Percentiles rank a stretch among this genome's conserved stretches.
phyloP scores from a whole-genome alignment of 495 filamentous ascomycete species.

The Patellaria atrata region DNA sequence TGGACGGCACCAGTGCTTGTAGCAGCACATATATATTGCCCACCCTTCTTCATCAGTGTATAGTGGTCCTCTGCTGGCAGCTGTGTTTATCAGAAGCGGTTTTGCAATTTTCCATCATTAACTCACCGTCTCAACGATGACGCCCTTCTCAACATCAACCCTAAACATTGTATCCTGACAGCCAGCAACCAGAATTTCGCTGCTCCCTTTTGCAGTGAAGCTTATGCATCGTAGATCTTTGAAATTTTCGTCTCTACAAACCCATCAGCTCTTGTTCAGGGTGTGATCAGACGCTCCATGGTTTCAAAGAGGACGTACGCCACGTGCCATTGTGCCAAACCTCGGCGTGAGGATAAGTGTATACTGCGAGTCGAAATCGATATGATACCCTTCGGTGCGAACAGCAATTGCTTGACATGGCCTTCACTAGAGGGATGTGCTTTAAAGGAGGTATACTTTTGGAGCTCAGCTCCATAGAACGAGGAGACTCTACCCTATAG shows the following conservation, averaged over 20 bases:
- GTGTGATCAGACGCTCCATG: neutral
- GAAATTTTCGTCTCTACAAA: constrained; percentile 55
- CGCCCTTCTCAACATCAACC: constrained; percentile 77
- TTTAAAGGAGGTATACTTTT: constrained; percentile 64
- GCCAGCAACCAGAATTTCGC: constrained; percentile 74
- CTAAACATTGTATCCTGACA: constrained; percentile 77
- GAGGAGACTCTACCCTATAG: constrained; percentile 67
- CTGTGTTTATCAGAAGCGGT: constrained; percentile 8
- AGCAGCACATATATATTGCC: constrained; percentile 74
- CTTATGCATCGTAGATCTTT: constrained; percentile 80
- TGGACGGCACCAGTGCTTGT: constrained; percentile 73
- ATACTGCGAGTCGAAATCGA: constrained; percentile 62
- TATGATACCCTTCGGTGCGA: constrained; percentile 76
- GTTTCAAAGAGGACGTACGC: constrained; percentile 30
- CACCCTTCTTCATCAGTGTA: constrained; percentile 77
- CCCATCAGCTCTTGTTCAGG: neutral
- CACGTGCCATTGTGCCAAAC: constrained; percentile 75
- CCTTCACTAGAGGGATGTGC: constrained; percentile 53
- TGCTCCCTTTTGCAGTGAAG: constrained; percentile 70
- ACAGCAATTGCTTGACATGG: constrained; percentile 61
- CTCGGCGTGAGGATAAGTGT: constrained; percentile 71
- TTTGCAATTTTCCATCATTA: constrained; percentile 1
- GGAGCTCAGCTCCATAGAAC: constrained; percentile 68
- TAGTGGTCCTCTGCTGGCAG: constrained; percentile 60
- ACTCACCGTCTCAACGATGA: constrained; percentile 52